These are phyloP conservation scores for Fabrea salina DNA, from an alignment of 169 alveolate species.

Conservation along the genomic window DNA sequence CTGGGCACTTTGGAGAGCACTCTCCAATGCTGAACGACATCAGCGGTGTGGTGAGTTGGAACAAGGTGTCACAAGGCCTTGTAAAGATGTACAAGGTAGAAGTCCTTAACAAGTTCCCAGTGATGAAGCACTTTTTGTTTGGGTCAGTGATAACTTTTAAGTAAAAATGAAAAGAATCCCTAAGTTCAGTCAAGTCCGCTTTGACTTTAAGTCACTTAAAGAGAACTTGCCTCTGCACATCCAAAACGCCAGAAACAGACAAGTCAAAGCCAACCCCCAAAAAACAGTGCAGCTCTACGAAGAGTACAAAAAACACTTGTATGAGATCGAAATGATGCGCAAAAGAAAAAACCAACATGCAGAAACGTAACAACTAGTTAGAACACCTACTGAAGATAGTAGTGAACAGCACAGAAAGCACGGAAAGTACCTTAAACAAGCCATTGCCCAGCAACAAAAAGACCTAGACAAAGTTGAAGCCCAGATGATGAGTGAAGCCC, in stretches of 20 bases:
- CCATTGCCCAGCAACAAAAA: conserved; percentile 29
- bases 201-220: conserved; percentile 38
- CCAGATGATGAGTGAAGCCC: conserved; percentile 46
- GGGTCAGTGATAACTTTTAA: conserved; percentile 78
- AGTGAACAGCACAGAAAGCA: conserved; percentile 38
- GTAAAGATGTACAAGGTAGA: conserved; percentile 91
- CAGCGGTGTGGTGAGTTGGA: conserved; percentile 86
- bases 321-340: conserved; percentile 45
- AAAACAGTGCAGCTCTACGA: conserved; percentile 36
- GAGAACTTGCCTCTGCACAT: conserved; percentile 37
- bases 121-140: conserved; percentile 88
- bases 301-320: conserved; percentile 38
- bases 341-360: conserved; percentile 44
- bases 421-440: conserved; percentile 42
- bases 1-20: conserved; percentile 85
- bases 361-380: background rate
- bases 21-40: conserved; percentile 93
- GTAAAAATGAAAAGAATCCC: conserved; percentile 24
- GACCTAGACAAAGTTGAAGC: conserved; percentile 34
- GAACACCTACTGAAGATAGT: conserved; percentile 30
- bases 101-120: conserved; percentile 87
- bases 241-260: conserved; percentile 42
- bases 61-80: conserved; percentile 82
- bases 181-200: conserved; percentile 35
- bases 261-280: conserved; percentile 44